phyloP scores from a whole-genome alignment of 2,329 filamentous ascomycete genomes.

The Remersonia thermophila region DNA sequence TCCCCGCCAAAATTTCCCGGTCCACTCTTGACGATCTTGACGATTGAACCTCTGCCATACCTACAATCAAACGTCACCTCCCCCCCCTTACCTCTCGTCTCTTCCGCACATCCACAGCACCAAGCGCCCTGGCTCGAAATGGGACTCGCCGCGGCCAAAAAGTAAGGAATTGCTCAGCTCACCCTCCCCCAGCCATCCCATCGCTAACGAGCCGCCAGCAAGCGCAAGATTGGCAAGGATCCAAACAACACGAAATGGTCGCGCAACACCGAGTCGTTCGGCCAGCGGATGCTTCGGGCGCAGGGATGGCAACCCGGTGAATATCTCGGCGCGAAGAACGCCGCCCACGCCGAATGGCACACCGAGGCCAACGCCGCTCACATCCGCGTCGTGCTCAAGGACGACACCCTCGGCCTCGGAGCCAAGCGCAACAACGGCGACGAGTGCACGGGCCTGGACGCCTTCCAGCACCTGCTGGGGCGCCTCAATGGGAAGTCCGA shows the following conservation, averaged over 20 bases:
- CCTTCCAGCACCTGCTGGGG: slow-evolving; percentile 75
- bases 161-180: slow-evolving; percentile 34
- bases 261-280: slow-evolving; percentile 68
- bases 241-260: slow-evolving; percentile 95
- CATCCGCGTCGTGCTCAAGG: slow-evolving; percentile 74
- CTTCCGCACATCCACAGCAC: slow-evolving; percentile 1
- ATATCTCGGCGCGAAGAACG: slow-evolving; percentile 65
- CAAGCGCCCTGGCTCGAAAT: slow-evolving; percentile 27
- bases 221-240: slow-evolving; percentile 69
- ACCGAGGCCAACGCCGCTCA: slow-evolving; percentile 73
- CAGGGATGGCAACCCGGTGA: slow-evolving; percentile 87
- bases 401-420: slow-evolving; percentile 82
- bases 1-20: slow-evolving; percentile 16
- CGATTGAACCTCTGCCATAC: no score
- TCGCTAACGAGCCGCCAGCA: slow-evolving; percentile 15
- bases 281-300: slow-evolving; percentile 74
- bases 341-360: slow-evolving; percentile 62
- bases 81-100: neutral
- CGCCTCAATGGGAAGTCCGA: slow-evolving; percentile 81
- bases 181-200: no score
- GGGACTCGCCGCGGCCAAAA: slow-evolving; percentile 57
- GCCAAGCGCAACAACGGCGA: slow-evolving; percentile 65
- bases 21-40: slow-evolving; percentile 1
- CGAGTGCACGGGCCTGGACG: slow-evolving; percentile 73
- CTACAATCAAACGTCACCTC: neutral